phyloP scores from a whole-genome alignment of 2,329 filamentous ascomycete species.

The Pseudogymnoascus sp. region DNA sequence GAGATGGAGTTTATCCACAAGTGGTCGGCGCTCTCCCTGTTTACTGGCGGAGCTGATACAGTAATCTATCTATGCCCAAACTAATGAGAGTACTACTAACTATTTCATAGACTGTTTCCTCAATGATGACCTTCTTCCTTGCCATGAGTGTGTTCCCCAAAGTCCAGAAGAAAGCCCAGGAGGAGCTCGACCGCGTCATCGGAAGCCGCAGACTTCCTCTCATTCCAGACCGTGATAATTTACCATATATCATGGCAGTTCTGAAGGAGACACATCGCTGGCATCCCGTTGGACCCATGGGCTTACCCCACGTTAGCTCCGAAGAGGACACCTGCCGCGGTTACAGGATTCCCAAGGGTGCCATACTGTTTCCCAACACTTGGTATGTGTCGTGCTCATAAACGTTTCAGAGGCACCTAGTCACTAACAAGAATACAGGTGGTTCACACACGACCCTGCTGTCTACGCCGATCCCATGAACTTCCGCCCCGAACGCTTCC shows the following conservation, averaged over 20 bases:
- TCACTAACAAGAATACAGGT: conserved; percentile 10
- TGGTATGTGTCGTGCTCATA: conserved; percentile 2
- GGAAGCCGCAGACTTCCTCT: conserved; percentile 36
- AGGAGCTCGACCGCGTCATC: conserved; percentile 39
- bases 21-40: conserved; percentile 36
- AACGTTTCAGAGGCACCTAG: not conserved
- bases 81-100: conserved; percentile 34
- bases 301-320: conserved; percentile 44
- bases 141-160: conserved; percentile 35
- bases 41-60: conserved; percentile 35
- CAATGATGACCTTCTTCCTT: conserved; percentile 33
- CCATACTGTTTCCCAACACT: conserved; percentile 23
- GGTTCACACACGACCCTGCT: conserved; percentile 24
- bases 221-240: conserved; percentile 34
- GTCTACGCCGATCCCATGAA: conserved; percentile 33
- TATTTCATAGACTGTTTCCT: conserved; percentile 27
- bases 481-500: conserved; percentile 34
- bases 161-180: conserved; percentile 38
- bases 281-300: conserved; percentile 37
- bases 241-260: conserved; percentile 37
- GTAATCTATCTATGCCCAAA: conserved; percentile 21
- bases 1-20: conserved; percentile 32
- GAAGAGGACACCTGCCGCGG: conserved; percentile 46
- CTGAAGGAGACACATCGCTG: conserved; percentile 39
- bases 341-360: conserved; percentile 47